phyloP scores from a whole-genome alignment of 2,329 filamentous ascomycete species.

The Claviceps africana region DNA sequence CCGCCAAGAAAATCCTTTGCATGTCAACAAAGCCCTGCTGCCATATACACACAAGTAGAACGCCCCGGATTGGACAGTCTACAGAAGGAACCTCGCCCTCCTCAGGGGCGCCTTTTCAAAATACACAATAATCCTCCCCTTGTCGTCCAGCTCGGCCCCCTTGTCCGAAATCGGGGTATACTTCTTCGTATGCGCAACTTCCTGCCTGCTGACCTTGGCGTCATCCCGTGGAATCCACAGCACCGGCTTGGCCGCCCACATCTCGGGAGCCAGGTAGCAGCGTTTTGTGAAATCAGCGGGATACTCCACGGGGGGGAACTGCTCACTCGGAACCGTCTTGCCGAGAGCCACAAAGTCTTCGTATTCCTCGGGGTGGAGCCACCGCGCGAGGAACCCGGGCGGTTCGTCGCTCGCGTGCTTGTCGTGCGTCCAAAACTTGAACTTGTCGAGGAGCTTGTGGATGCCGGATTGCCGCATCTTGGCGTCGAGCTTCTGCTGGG shows the following conservation, averaged over 20 bases:
- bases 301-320: conserved; percentile 29
- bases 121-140: conserved; percentile 21
- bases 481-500: conserved; percentile 18
- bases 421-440: conserved; percentile 14
- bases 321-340: conserved; percentile 48
- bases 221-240: conserved; percentile 77
- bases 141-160: conserved; percentile 19
- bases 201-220: conserved; percentile 61
- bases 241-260: conserved; percentile 47
- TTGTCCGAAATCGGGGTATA: conserved; percentile 65
- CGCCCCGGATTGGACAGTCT: not conserved
- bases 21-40: not conserved
- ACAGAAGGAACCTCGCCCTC: conserved; percentile 26
- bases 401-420: conserved; percentile 14
- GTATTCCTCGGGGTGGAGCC: conserved; percentile 66
- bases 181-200: conserved; percentile 56
- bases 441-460: conserved; percentile 13
- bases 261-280: conserved; percentile 50
- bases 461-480: conserved; percentile 15
- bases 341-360: conserved; percentile 59
- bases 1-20: not conserved
- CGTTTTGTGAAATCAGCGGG: conserved; percentile 34
- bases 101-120: conserved; percentile 25
- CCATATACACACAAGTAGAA: not conserved
- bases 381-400: conserved; percentile 47